Conservation (phyloP, 345 rosid species). For the Excoecaria cochinchinensis region DNA sequence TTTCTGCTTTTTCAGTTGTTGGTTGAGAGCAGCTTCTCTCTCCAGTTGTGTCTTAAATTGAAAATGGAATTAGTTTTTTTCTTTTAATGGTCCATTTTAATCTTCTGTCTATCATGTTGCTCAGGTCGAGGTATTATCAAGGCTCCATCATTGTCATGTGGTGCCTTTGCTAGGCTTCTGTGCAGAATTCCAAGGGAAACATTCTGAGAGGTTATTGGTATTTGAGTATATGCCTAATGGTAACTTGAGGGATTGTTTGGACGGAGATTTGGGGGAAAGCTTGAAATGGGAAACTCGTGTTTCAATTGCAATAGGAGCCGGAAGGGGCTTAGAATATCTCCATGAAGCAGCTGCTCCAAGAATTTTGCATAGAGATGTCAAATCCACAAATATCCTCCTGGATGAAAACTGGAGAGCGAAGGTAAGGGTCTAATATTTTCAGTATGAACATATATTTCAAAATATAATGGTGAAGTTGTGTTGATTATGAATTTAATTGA, state of each 20-base stretch:
- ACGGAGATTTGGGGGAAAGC: slow-evolving; percentile 57
- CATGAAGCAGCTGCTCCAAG: slow-evolving; percentile 98
- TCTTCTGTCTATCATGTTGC: slow-evolving; percentile 23
- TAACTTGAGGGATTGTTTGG: slow-evolving; percentile 80
- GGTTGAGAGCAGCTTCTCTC: not conserved
- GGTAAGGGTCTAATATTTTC: slow-evolving; percentile 42
- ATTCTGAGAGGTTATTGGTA: slow-evolving; percentile 76
- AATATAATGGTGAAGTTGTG: not conserved
- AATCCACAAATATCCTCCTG: slow-evolving; percentile 89
- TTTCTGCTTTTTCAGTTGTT: slow-evolving; percentile 12
- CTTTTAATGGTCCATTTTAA: slow-evolving; percentile 1
- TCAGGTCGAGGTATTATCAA: slow-evolving; percentile 78
- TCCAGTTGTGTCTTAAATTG: slow-evolving; percentile 9
- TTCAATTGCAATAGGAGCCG: slow-evolving; percentile 89
- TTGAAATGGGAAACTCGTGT: slow-evolving; percentile 82
- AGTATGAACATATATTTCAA: not conserved
- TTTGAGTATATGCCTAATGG: slow-evolving; percentile 85
- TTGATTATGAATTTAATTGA: not conserved
- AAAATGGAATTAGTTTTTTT: not conserved
- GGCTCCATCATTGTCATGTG: slow-evolving; percentile 92
- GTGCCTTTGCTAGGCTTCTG: slow-evolving; percentile 93
- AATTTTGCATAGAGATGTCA: slow-evolving; percentile 95
- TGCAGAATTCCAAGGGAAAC: slow-evolving; percentile 73
- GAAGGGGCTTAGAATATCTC: slow-evolving; percentile 96
- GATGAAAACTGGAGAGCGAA: slow-evolving; percentile 85